These are phyloP conservation scores for Xylariomycetidae sp. DNA, from an alignment of 2,329 filamentous ascomycete genomes.

Conservation along the genomic window DNA sequence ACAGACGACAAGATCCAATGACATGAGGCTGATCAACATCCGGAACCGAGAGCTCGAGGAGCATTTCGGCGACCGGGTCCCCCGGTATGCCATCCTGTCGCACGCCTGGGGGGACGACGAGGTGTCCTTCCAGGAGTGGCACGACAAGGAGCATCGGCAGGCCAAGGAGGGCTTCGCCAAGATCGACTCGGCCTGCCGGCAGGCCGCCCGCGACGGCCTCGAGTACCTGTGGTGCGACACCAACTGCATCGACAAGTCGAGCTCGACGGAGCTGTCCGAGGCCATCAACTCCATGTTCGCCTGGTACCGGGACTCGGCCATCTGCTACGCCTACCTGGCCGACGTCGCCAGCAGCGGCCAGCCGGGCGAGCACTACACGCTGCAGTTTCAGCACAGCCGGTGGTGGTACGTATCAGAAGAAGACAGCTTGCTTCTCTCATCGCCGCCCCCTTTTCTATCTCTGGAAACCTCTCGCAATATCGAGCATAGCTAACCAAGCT, in stretches of 20 bases:
- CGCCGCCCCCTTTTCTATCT: no score
- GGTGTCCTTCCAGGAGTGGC: neutral
- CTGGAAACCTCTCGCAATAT: no score
- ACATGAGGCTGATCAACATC: neutral
- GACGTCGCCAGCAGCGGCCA: neutral
- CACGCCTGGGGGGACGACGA: constrained; percentile 1
- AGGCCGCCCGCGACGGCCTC: neutral
- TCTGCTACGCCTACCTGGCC: constrained; percentile 3
- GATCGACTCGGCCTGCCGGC: neutral
- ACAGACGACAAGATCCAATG: no score
- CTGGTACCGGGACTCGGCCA: constrained; percentile 3
- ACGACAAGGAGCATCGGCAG: no score
- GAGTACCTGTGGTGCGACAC: constrained; percentile 4
- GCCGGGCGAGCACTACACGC: no score
- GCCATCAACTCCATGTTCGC: no score
- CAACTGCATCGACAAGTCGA: constrained; percentile 4
- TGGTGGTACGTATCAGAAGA: neutral
- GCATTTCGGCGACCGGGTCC: neutral
- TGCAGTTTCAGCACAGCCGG: neutral
- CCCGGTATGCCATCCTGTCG: constrained; percentile 1
- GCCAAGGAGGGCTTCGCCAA: constrained; percentile 2
- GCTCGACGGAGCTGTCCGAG: constrained; percentile 4
- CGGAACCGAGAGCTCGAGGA: neutral
- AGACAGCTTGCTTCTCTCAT: no score
- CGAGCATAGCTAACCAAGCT: no score